phyloP scores from a whole-genome alignment of 2,329 filamentous ascomycete genomes.

The Alternaria gansuensis region DNA sequence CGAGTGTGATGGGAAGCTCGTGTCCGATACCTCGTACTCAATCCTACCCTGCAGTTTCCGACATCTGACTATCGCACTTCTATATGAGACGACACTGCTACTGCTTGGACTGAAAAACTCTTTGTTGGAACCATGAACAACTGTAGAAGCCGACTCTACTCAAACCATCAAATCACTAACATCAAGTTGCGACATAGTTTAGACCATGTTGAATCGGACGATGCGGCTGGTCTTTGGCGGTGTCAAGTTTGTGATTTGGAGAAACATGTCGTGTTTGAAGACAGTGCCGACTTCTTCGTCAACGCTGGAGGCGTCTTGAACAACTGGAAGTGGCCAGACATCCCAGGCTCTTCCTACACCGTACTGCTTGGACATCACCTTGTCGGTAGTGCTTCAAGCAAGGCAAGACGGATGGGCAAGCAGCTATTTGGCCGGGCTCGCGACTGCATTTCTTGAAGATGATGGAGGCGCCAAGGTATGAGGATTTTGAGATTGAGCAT shows the following conservation, averaged over 20 bases:
- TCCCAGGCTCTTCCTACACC: constrained; percentile 47
- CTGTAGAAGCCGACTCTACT: neutral
- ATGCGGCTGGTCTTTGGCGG: constrained; percentile 28
- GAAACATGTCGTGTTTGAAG: constrained; percentile 26
- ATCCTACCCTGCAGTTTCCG: constrained; percentile 29
- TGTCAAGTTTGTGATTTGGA: constrained; percentile 26
- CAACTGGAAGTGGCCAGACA: constrained; percentile 55
- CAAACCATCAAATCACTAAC: neutral
- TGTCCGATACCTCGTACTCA: constrained; percentile 3
- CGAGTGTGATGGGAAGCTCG: constrained; percentile 2
- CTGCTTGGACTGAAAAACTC: neutral
- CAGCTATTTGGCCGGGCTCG: constrained; percentile 36
- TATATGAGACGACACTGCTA: constrained; percentile 10
- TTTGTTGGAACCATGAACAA: too few species aligned
- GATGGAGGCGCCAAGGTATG: constrained; percentile 31
- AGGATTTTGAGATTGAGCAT: constrained; percentile 39
- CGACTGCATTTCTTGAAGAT: constrained; percentile 38
- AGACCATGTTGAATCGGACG: constrained; percentile 33
- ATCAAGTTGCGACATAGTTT: constrained; percentile 32
- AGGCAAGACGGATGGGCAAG: constrained; percentile 33
- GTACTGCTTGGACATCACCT: constrained; percentile 37
- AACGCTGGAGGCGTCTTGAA: constrained; percentile 37
- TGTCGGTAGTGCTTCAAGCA: constrained; percentile 41
- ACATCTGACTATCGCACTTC: constrained; percentile 20
- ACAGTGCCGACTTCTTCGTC: constrained; percentile 38